Evolutionary conservation across 1,284 basidiomycete species (phyloP).

Genomic region (Microbotryum intermedium): DNA sequence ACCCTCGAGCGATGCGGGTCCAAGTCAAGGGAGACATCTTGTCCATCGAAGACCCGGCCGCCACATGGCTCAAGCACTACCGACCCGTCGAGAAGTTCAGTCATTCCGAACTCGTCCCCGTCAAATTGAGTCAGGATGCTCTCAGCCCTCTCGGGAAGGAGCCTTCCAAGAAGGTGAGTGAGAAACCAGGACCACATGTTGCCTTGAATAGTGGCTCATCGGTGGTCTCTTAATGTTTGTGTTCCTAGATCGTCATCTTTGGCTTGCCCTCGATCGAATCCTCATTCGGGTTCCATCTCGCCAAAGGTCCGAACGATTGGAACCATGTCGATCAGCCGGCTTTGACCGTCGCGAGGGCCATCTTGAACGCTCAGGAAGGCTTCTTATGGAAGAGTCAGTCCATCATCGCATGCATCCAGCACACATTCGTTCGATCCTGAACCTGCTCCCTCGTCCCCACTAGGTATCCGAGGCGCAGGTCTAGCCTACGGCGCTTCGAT

Average conservation of each 20-base stretch:
- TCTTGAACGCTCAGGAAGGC: constrained; percentile 61
- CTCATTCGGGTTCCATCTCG: constrained; percentile 71
- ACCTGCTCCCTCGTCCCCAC: constrained; percentile 48
- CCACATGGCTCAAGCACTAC: constrained; percentile 65
- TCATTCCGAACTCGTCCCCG: constrained; percentile 52
- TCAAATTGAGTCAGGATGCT: constrained; percentile 60
- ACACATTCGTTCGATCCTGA: constrained; percentile 11
- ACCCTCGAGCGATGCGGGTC: constrained; percentile 73
- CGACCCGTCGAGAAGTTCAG: constrained; percentile 44
- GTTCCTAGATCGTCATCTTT: constrained; percentile 66
- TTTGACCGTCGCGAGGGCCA: constrained; percentile 71
- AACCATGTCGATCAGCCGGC: constrained; percentile 73
- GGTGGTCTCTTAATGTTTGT: not conserved
- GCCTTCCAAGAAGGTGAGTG: constrained; percentile 59
- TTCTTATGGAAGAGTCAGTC: constrained; percentile 55
- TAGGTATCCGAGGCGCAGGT: constrained; percentile 71
- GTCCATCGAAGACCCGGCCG: constrained; percentile 59
- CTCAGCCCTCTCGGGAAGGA: constrained; percentile 66
- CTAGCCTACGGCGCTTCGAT: constrained; percentile 88
- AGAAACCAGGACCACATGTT: not conserved
- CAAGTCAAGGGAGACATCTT: constrained; percentile 80
- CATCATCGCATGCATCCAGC: constrained; percentile 70
- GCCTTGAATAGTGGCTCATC: not conserved
- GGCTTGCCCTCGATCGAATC: constrained; percentile 91
- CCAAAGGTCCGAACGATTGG: constrained; percentile 50